Percentiles rank a stretch among this genome's conserved stretches.
These are phyloP conservation scores for Forsythia viridissima DNA, from an alignment of 257 asterid genomes.

Conservation along the genomic window DNA sequence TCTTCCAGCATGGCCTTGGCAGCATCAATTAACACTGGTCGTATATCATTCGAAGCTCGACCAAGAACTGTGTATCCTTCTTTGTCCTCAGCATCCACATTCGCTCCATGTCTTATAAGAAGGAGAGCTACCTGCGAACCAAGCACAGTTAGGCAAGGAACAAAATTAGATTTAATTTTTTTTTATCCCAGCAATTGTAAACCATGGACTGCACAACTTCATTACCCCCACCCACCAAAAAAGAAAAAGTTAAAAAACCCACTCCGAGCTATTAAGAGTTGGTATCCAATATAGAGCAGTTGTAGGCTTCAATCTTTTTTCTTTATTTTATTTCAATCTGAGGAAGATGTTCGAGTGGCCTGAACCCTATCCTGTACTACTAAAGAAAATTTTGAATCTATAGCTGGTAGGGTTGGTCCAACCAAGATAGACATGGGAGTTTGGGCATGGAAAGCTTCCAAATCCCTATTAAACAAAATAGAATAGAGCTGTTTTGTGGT, in stretches of 20 bases:
- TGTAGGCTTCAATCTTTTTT: neutral
- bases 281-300: neutral
- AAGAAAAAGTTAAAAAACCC: neutral
- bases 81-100: slow-evolving; percentile 80
- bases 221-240: neutral
- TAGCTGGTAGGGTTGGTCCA: neutral
- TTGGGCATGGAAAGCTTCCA: neutral
- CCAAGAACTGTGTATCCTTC: slow-evolving; percentile 95
- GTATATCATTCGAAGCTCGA: slow-evolving; percentile 68
- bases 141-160: neutral
- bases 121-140: slow-evolving; percentile 82
- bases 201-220: neutral
- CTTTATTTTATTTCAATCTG: neutral
- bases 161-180: neutral
- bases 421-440: neutral
- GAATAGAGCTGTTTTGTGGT: neutral
- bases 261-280: neutral
- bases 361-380: neutral
- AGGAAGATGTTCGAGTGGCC: neutral
- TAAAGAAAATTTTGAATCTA: neutral
- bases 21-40: slow-evolving; percentile 72
- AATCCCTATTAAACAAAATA: neutral
- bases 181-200: neutral
- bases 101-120: slow-evolving; percentile 90
- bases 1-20: slow-evolving; percentile 91